A percentile compares a stretch with the other conserved stretches of the same genome.
Evolutionary conservation across 352 stramenopile genomes (phyloP).

Genomic region (Thalassiosira exigua): DNA sequence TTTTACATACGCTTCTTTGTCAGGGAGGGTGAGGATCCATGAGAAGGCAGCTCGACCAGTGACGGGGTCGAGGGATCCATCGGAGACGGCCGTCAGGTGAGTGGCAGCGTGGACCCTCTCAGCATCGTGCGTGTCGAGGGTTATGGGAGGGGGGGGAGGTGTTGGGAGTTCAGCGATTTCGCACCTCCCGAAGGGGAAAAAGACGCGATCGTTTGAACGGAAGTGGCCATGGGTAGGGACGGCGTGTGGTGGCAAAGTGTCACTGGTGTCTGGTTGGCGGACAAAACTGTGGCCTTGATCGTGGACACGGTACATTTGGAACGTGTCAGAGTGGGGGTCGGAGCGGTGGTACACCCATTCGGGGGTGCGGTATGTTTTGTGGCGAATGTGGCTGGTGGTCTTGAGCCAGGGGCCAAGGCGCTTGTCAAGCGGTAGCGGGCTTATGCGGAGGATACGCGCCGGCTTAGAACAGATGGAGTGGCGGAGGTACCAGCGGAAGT

Average conservation of each 20-base stretch:
- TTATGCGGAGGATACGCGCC: background rate
- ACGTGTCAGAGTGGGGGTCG: background rate
- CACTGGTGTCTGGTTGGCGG: background rate
- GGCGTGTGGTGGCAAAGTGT: background rate
- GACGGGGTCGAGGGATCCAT: constrained; percentile 4
- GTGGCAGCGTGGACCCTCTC: background rate
- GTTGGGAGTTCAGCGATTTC: background rate
- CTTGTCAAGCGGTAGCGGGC: background rate
- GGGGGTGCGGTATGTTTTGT: background rate
- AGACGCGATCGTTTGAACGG: background rate
- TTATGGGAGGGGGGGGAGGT: no score
- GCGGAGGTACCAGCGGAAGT: background rate
- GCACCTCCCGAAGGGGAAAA: no score
- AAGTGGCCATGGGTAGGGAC: background rate
- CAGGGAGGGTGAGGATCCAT: background rate
- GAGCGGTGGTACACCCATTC: background rate
- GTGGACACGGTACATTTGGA: no score
- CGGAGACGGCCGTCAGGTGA: background rate
- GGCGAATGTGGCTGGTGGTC: background rate
- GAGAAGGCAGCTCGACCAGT: background rate
- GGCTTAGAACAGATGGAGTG: background rate
- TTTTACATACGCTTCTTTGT: background rate
- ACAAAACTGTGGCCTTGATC: background rate
- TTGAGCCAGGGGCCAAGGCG: background rate
- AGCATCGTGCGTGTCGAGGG: no score